Percentiles rank a stretch among this genome's conserved stretches.
Conservation (phyloP, 805 yeast genomes). For the Wickerhamomyces strasburgensis region DNA sequence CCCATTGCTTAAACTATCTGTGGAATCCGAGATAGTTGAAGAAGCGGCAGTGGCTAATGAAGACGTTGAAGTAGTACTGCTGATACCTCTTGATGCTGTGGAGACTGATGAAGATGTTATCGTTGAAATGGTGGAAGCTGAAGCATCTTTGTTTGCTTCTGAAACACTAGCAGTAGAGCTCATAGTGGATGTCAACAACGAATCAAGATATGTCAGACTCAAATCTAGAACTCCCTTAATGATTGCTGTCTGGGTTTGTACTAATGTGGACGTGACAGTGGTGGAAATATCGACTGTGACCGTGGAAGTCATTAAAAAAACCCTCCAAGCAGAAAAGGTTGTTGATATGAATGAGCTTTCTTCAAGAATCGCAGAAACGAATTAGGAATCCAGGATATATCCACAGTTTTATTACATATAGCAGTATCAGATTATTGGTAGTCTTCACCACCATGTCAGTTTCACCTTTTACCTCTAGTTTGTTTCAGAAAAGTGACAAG, state of each 20-base stretch:
- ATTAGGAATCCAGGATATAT: too few relatives aligned
- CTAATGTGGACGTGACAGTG: conserved; percentile 6
- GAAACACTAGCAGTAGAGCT: conserved; percentile 5
- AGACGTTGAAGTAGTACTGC: neutral
- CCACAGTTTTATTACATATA: too few relatives aligned
- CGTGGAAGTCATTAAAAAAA: conserved; percentile 11
- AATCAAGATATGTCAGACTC: conserved; percentile 2
- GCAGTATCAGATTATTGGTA: too few relatives aligned
- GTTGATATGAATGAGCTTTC: too few relatives aligned
- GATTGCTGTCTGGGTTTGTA: conserved; percentile 11
- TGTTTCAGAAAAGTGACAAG: neutral
- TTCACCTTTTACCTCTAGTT: neutral
- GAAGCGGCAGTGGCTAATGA: conserved; percentile 1
- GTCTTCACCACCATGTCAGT: neutral
- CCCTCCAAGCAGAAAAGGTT: too few relatives aligned
- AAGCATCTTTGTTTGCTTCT: conserved; percentile 8
- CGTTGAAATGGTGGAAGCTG: conserved; percentile 6
- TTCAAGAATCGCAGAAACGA: too few relatives aligned
- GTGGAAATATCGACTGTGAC: conserved; percentile 4
- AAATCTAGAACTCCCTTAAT: conserved; percentile 13
- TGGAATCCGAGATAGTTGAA: neutral
- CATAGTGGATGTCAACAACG: too few relatives aligned
- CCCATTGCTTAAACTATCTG: neutral
- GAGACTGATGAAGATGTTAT: conserved; percentile 9
- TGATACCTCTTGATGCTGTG: too few relatives aligned